These are phyloP conservation scores for Malbranchea cinnamomea DNA, from an alignment of 2,329 filamentous ascomycete species.

Conservation along the genomic window DNA sequence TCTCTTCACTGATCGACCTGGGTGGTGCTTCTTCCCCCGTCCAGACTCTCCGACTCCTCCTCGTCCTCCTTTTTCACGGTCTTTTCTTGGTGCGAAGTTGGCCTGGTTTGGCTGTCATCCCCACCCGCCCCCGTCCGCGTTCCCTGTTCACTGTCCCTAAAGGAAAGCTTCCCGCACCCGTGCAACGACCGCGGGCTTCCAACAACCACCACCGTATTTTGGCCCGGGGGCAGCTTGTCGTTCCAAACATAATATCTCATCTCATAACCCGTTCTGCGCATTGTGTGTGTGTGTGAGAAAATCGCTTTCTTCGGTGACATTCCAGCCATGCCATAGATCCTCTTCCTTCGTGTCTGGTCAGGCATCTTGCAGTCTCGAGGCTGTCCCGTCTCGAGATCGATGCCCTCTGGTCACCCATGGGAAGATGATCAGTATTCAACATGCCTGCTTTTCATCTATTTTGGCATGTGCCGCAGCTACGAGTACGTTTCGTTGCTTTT, in stretches of 20 bases:
- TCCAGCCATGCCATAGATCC: constrained; percentile 26
- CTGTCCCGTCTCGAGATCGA: constrained; percentile 17
- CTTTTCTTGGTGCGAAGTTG: too few relatives aligned
- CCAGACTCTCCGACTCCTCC: not conserved
- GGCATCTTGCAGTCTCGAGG: constrained; percentile 23
- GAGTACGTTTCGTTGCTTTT: constrained; percentile 21
- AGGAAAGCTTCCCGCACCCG: too few relatives aligned
- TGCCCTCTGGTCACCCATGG: constrained; percentile 19
- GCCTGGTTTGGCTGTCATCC: not conserved
- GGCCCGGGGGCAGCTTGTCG: too few relatives aligned
- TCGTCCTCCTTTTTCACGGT: not conserved
- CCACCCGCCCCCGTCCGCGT: not conserved
- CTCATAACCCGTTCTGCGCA: not conserved
- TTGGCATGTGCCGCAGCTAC: constrained; percentile 19
- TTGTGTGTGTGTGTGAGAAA: not conserved
- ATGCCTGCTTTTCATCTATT: constrained; percentile 20
- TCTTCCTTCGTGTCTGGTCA: constrained; percentile 13
- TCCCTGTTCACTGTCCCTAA: too few relatives aligned
- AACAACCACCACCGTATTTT: too few relatives aligned
- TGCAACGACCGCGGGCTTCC: too few relatives aligned
- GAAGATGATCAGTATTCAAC: constrained; percentile 28
- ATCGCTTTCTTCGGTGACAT: constrained; percentile 9
- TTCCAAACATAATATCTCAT: too few relatives aligned
- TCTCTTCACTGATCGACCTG: constrained; percentile 1
- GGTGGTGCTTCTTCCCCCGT: not conserved